Evolutionary conservation across 1,284 basidiomycete genomes (phyloP), one percentile per base, ranked within the genome.

Genomic region (Trichosporon sp.): DNA sequence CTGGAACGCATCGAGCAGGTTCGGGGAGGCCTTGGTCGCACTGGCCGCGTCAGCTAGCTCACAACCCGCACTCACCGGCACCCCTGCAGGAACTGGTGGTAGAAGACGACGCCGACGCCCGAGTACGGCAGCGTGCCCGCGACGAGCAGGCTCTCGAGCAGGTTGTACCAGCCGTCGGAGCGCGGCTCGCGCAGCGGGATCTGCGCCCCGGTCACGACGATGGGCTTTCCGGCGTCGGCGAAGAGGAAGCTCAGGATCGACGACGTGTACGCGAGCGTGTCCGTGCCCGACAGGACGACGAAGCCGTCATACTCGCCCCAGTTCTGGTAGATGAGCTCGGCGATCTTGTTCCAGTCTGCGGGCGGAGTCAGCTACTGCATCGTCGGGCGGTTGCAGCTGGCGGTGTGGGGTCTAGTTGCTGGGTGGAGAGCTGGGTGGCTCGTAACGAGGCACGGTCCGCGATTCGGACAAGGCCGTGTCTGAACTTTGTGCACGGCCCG

Each of bases 291-390:
- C 18, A 82, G 74, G 9, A 82, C 77, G 47, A 82, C 73, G 65
- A 82, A 82, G 1, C 80, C 80, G 27, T 79, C 79, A 68, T 82
- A 81, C 7, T 68, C 67, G 58, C 78, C 75, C 79, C 79, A 82
- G 69, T 81, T 77, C 64, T 78, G 74, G 60, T 76, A 71, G n/a
- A 82, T 71, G 3, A 81, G 72, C 56, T 62, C 32, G 18, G 80
- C 80, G 63, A 82, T 81, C 15, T 66, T 77, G 70, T 82, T 82
- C 79, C 80, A 82, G 67, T 82, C 80, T 82, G 69, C n/a, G n/a
- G n/a, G n/a, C 7, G n/a, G 31, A 15, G 60, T 67, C 47, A 67
- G 66, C 65, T 27, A 13, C 29, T 60, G 15, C 25, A 27, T n/a
- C 32, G 35, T 25, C 31, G 31, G 7, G 7, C n/a, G 18, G 9